A percentile compares a stretch with the other conserved stretches of the same genome.
phyloP scores from a whole-genome alignment of 495 filamentous ascomycete species.

The Penicillium canariense region DNA sequence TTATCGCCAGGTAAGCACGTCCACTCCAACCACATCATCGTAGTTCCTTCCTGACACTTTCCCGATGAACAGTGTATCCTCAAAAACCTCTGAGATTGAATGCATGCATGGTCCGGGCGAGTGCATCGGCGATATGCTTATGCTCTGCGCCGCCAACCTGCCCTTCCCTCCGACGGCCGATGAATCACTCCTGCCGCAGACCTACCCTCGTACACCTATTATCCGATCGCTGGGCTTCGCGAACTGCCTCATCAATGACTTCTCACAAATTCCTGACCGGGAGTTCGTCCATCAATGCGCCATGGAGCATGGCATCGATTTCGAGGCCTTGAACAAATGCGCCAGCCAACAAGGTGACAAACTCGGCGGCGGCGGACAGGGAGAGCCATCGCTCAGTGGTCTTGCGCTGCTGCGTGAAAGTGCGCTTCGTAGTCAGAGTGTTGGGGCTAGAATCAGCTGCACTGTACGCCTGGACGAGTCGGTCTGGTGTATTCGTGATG shows the following conservation, averaged over 20 bases:
- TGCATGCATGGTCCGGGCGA: slow-evolving; percentile 90
- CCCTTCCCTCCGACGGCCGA: slow-evolving; percentile 34
- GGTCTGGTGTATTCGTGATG: slow-evolving; percentile 81
- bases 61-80: slow-evolving; percentile 29
- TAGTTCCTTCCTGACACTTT: not conserved
- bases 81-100: slow-evolving; percentile 37
- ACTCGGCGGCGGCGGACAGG: slow-evolving; percentile 58
- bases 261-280: slow-evolving; percentile 68
- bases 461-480: slow-evolving; percentile 78
- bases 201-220: slow-evolving; percentile 56
- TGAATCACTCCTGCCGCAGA: slow-evolving; percentile 24
- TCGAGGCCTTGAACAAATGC: slow-evolving; percentile 79
- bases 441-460: slow-evolving; percentile 78
- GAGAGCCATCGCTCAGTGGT: slow-evolving; percentile 42
- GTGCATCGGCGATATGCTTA: slow-evolving; percentile 91
- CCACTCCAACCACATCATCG: not conserved
- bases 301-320: slow-evolving; percentile 82
- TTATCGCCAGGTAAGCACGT: slow-evolving; percentile 70
- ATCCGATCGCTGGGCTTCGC: slow-evolving; percentile 87
- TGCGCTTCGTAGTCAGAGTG: slow-evolving; percentile 63
- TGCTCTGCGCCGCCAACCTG: slow-evolving; percentile 80
- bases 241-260: slow-evolving; percentile 77
- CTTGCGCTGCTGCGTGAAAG: slow-evolving; percentile 72
- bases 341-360: slow-evolving; percentile 48
- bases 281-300: slow-evolving; percentile 79